A percentile compares a stretch with the other conserved stretches of the same genome.
Conservation (phyloP, 2,329 filamentous ascomycete species). For the Arthrobotrys sphaeroides region DNA sequence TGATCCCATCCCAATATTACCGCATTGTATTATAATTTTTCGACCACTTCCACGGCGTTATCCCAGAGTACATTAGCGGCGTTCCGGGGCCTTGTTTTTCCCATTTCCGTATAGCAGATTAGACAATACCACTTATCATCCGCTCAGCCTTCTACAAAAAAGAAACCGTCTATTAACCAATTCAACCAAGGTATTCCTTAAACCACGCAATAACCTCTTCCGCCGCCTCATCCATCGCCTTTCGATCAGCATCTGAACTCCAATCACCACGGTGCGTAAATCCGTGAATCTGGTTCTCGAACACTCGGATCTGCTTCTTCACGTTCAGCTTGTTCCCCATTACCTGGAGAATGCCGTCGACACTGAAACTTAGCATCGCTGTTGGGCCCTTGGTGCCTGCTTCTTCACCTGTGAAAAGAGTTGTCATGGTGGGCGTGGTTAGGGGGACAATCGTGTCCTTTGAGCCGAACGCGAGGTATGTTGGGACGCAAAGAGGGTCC, state of each 20-base stretch:
- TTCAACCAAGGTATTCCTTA: constrained; percentile 33
- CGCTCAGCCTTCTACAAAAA: not conserved
- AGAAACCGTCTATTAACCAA: too few species aligned
- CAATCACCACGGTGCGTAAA: constrained; percentile 51
- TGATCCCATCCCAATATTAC: constrained; percentile 28
- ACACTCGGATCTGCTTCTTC: constrained; percentile 41
- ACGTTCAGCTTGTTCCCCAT: constrained; percentile 38
- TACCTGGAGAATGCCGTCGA: constrained; percentile 37
- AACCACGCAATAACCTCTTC: constrained; percentile 46
- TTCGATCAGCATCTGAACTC: constrained; percentile 32
- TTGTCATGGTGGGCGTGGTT: not conserved
- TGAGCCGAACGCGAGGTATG: constrained; percentile 40
- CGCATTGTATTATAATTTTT: constrained; percentile 35
- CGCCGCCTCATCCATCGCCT: constrained; percentile 44
- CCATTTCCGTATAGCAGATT: too few species aligned
- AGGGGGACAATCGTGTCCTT: constrained; percentile 36
- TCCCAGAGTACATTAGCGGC: constrained; percentile 7
- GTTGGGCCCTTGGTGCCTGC: not conserved
- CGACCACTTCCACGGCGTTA: constrained; percentile 35
- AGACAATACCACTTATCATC: constrained; percentile 1
- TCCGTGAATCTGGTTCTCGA: constrained; percentile 44
- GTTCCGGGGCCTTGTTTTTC: constrained; percentile 13
- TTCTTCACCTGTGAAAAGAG: not conserved
- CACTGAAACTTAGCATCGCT: constrained; percentile 18
- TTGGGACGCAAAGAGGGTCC: constrained; percentile 27